These are phyloP conservation scores for Irpex sp. DNA, from an alignment of 1,284 basidiomycete species.

Conservation along the genomic window DNA sequence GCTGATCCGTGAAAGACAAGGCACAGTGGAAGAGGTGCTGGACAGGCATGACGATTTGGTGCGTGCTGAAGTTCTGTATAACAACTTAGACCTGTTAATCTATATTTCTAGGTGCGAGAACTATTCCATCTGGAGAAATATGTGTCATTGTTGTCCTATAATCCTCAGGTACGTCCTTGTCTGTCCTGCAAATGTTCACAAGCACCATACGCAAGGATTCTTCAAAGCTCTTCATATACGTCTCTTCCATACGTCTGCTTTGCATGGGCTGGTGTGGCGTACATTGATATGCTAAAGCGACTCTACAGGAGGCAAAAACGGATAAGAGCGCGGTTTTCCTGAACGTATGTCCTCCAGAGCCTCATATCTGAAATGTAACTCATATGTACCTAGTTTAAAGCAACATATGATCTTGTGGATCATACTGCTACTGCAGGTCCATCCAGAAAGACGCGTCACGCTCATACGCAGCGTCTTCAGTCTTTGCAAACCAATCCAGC, in stretches of 20 bases:
- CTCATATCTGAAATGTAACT: background rate
- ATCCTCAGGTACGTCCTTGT: slow-evolving; percentile 57
- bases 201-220: background rate
- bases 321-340: slow-evolving; percentile 74
- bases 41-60: slow-evolving; percentile 76
- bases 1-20: slow-evolving; percentile 55
- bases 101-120: slow-evolving; percentile 64
- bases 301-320: slow-evolving; percentile 59
- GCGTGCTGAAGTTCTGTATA: slow-evolving; percentile 22
- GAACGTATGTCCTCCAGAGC: slow-evolving; percentile 46
- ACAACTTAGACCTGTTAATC: background rate
- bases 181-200: background rate
- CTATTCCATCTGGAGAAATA: slow-evolving; percentile 84
- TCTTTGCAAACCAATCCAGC: slow-evolving; percentile 15
- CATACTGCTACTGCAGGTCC: slow-evolving; percentile 43
- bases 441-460: slow-evolving; percentile 61
- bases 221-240: background rate
- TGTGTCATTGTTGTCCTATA: slow-evolving; percentile 67
- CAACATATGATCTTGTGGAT: slow-evolving; percentile 58
- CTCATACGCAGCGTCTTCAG: slow-evolving; percentile 44
- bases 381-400: slow-evolving; percentile 52
- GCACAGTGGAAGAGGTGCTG: slow-evolving; percentile 53
- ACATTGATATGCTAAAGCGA: background rate
- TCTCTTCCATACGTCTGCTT: background rate
- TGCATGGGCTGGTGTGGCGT: background rate